Evolutionary conservation across 2,329 filamentous ascomycete genomes (phyloP), one percentile per base, ranked within the genome.

Genomic region (Neurospora sp.): DNA sequence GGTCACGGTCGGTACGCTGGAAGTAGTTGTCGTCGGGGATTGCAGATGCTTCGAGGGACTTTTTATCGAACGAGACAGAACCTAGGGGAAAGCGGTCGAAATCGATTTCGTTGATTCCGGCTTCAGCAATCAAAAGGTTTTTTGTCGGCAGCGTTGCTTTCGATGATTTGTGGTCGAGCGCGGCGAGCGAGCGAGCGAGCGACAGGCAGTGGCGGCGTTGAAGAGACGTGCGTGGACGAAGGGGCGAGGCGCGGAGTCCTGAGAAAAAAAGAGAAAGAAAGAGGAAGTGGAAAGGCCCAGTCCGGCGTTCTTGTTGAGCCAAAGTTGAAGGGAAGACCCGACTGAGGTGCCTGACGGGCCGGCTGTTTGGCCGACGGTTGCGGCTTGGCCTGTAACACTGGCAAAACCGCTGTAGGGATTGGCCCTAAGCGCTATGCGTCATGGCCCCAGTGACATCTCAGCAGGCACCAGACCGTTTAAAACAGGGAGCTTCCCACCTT

Each of bases 1-100:
- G 66, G 70, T 68, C 40, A 68, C 62, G 37, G 46, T 68, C 70
- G 65, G 67, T 36, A 66, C 28, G 67, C 39, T 68, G 39, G 15
- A 43, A 62, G 23, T 52, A 39, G 15, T 33, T 23, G 37, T 66
- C 69, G 52, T 36, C 23, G 52, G 23, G 3, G 28, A 33, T 67
- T 68, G 23, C 8, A 39, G n/a, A 57, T 39, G 4, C 19, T 23
- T 23, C 36, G 67, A 62, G 12, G 28, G 28, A 33, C 12, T 33
- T 33, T 6, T 8, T 28, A 62, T 62, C 52, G 23, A 62, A 8
- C 23, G 52, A 33, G 28, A 62, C 52, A 62, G 52, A 62, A 62
- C 23, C 52, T 5, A 33, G 6, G 28, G 8, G 52, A 62, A 62
- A 62, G 52, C 52, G 52, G 52, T 62, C 52, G 23, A 36, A 62